Evolutionary conservation across 2,329 filamentous ascomycete species (phyloP), one percentile per base, ranked within the genome.

Genomic region (Lachnellula hyalina): DNA sequence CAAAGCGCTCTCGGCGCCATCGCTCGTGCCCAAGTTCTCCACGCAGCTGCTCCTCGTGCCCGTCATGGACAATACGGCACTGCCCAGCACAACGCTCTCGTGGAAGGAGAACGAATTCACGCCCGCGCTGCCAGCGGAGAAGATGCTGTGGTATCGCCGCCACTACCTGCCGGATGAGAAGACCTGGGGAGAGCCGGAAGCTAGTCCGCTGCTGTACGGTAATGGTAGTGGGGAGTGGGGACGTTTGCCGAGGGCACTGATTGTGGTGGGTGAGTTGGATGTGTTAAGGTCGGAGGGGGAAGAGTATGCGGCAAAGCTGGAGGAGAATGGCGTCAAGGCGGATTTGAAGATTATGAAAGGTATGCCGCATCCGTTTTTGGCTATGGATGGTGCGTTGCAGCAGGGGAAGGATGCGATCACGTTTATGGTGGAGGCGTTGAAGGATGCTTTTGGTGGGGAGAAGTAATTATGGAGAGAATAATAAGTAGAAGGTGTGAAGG

Each of bases 71-170:
- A 83, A 83, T 68, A 82, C 78, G 1, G 80, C 79, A 6, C 69
- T 69, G 14, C 63, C 72, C 0, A 65, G 60, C 8, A 77, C 70
- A 52, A 79, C 73, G 53, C 62, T 67, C 1, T 77, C 77, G 3
- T 84, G 77, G 73, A 71, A 67, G 15, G 73, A 75, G 45, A 80
- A 79, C 62, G 71, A 81, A 60, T 71, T 75, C 61, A 73, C 75
- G 0, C 75, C 79, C 0, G 77, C 79, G 0, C 71, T 83, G 1
- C 76, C 80, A 0, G 78, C 79, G 0, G 69, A 70, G 3, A 83
- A 83, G 66, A 84, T 84, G 81, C 64, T 80, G 48, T 84, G 81
- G 81, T 84, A 81, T 62, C 72, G 81, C n/a, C 64, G 74, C 17
- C 77, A 81, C 64, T 84, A 83, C 66, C 72, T 84, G 2, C 79